Evolutionary conservation across 169 alveolate species (phyloP).

Genomic region (Haemoproteus tartakovskyi): DNA sequence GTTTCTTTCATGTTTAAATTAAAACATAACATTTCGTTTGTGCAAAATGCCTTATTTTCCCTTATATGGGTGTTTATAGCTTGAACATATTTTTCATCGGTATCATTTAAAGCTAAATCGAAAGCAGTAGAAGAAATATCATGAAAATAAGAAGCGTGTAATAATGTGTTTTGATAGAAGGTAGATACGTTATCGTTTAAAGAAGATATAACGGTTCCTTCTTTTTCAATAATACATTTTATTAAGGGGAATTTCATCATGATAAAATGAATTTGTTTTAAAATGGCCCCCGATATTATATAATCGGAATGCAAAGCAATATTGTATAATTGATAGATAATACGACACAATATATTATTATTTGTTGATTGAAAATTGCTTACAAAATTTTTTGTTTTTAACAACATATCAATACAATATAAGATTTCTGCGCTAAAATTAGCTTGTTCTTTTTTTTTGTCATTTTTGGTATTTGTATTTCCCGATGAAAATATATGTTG

Average conservation of each 20-base stretch:
- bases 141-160: conserved; percentile 11
- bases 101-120: conserved; percentile 23
- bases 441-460: not conserved
- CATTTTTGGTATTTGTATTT: not conserved
- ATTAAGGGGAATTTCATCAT: conserved; percentile 16
- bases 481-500: not conserved
- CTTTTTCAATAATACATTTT: conserved; percentile 19
- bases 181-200: conserved; percentile 21
- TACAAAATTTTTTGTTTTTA: conserved; percentile 37
- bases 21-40: conserved; percentile 13
- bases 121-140: conserved; percentile 26
- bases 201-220: conserved; percentile 10
- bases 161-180: conserved; percentile 16
- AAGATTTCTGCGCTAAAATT: conserved; percentile 18
- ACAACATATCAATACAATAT: conserved; percentile 19
- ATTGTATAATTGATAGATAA: conserved; percentile 8
- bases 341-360: conserved; percentile 10
- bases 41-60: not conserved
- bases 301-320: conserved; percentile 42
- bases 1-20: conserved; percentile 8
- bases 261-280: not conserved
- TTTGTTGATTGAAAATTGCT: conserved; percentile 20
- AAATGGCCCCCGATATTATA: conserved; percentile 9
- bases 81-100: conserved; percentile 5
- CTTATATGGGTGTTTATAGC: not conserved